Base-by-base conservation (phyloP, 1,284 basidiomycete species). In the Mrakiaceae sp. region DNA sequence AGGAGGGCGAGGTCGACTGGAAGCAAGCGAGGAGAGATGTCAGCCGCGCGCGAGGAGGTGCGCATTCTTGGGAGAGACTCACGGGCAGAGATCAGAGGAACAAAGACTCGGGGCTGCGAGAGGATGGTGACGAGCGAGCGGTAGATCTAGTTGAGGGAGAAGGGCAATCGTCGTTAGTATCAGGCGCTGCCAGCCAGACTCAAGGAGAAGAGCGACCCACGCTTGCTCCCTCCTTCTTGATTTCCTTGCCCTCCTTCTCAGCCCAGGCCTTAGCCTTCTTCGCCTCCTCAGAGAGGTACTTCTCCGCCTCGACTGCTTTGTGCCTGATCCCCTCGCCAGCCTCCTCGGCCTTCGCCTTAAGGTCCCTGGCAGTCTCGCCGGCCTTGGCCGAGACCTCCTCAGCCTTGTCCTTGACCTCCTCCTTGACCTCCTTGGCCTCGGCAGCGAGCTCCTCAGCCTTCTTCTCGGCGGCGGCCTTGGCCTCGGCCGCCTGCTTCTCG, bases 61-160 rank as follows among this genome's bases (percentile, higher is more conserved):
- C 5, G 59, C 9, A 8, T 39, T 52, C 48, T 39, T 5, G 10
- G 27, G 27, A 40, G 12, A 5, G 46, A 65, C 64, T 47, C 10
- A 65, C 64, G 48, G 48, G 64, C 54, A 40, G 52, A 54, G 48
- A 65, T n/a, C n/a, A 65, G 44, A 16, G 64, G 64, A 16, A 65
- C 64, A 9, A 65, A 61, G 40, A 65, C 64, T 11, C 40, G 7
- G 39, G 64, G 64, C 58, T 60, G 58, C n/a, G 64, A 65, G 11
- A 65, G 47, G 48, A 60, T 46, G 50, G 52, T 42, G 43, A 16
- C 43, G 53, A 58, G 14, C 39, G 53, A 50, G 54, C 57, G 44
- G 53, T 57, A 65, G 48, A 61, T 53, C 64, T 27, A 27, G 2
- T 27, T 65, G 47, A 7, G 10, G 6, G 7, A 64, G 11, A 44